phyloP scores from a whole-genome alignment of 805 yeast species.

The Pichia deserticola region DNA sequence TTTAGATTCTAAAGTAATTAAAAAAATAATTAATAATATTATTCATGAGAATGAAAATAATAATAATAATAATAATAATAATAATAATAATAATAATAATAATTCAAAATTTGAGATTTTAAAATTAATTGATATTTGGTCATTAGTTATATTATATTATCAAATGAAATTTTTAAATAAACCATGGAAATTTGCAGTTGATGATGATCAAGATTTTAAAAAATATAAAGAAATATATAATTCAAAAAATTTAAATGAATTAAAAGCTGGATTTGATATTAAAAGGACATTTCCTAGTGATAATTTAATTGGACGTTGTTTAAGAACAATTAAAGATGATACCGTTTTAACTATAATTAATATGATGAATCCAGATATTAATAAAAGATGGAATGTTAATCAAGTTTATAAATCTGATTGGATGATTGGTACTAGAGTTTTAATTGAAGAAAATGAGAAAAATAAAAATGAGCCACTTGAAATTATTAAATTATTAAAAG shows the following conservation, averaged over 20 bases:
- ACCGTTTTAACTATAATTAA: constrained; percentile 13
- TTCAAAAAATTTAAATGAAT: constrained; percentile 6
- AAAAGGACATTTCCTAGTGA: constrained; percentile 7
- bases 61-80: no score
- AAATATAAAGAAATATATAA: constrained; percentile 15
- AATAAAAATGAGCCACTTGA: no score
- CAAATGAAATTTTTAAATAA: constrained; percentile 35
- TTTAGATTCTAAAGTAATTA: constrained; percentile 18
- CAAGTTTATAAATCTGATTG: constrained; percentile 23
- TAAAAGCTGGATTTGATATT: constrained; percentile 17
- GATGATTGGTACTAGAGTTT: constrained; percentile 24
- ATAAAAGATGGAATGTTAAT: constrained; percentile 15
- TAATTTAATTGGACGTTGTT: constrained; percentile 4
- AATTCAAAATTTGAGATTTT: constrained; percentile 15
- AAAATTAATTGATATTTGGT: constrained; percentile 42
- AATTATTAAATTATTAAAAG: no score
- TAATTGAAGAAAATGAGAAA: constrained; percentile 7
- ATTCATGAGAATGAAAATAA: not conserved
- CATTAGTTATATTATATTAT: constrained; percentile 43
- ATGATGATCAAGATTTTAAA: constrained; percentile 19
- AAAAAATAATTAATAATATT: constrained; percentile 1
- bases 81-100: no score
- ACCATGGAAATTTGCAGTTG: constrained; percentile 42
- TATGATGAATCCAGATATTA: constrained; percentile 18
- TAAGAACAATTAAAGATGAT: constrained; percentile 11